Conservation (phyloP, 345 rosid species). For the Brassica rapa region DNA sequence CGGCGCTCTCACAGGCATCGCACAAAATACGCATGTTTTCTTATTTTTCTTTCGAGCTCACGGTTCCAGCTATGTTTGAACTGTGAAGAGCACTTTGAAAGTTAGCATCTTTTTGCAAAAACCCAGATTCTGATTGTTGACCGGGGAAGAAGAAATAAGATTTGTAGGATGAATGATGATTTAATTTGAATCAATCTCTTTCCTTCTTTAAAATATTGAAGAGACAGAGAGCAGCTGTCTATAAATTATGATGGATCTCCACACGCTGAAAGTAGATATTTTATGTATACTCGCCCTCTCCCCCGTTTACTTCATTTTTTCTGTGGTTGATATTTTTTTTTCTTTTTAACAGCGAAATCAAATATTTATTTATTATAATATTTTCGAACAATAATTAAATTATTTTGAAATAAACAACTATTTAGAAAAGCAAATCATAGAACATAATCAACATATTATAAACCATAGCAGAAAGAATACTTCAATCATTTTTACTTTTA, state of each 20-base stretch:
- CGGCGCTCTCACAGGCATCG: slow-evolving; percentile 86
- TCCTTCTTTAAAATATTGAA: not conserved
- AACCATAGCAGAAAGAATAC: too few species aligned
- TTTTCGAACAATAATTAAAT: not conserved
- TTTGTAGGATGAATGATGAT: not conserved
- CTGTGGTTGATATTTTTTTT: not conserved
- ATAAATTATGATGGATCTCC: slow-evolving; percentile 1
- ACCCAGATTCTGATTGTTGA: not conserved
- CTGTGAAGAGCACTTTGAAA: not conserved
- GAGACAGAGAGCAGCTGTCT: slow-evolving; percentile 1
- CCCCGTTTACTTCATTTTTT: not conserved
- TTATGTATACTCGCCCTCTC: slow-evolving; percentile 14
- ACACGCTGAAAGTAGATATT: slow-evolving; percentile 19
- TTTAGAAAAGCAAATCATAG: not conserved
- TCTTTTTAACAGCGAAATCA: not conserved
- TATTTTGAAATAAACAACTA: not conserved
- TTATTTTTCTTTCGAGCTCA: not conserved
- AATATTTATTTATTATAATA: not conserved
- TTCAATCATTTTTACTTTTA: not conserved
- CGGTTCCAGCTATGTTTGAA: not conserved
- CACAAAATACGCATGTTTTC: slow-evolving; percentile 71
- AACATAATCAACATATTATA: not conserved
- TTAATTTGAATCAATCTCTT: not conserved
- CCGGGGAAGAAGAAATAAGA: not conserved
- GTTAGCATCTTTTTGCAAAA: slow-evolving; percentile 4